phyloP scores from a whole-genome alignment of 2,329 filamentous ascomycete genomes.

The Ceratocystis harringtonii region DNA sequence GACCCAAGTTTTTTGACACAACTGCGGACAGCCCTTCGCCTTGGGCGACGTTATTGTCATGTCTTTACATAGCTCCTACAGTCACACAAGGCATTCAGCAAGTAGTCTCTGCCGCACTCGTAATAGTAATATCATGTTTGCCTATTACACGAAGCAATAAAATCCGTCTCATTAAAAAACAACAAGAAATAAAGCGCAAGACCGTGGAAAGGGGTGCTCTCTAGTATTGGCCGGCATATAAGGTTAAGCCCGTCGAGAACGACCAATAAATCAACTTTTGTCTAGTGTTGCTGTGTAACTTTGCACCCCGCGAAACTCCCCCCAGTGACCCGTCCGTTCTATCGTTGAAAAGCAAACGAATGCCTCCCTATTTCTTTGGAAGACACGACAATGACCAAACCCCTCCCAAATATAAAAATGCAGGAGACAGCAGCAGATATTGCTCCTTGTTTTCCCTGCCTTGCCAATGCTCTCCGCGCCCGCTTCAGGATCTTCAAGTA shows the following conservation, averaged over 20 bases:
- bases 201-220: slow-evolving; percentile 14
- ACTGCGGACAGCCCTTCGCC: neutral
- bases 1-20: neutral
- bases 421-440: slow-evolving; percentile 4
- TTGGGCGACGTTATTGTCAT: neutral
- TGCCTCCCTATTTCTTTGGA: slow-evolving; percentile 24
- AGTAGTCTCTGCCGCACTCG: neutral
- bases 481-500: slow-evolving; percentile 17
- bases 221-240: neutral
- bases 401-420: slow-evolving; percentile 14
- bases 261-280: slow-evolving; percentile 53
- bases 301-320: slow-evolving; percentile 20
- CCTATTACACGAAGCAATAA: slow-evolving; percentile 6
- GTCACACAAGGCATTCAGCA: neutral
- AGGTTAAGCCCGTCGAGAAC: slow-evolving; percentile 21
- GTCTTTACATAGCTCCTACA: neutral
- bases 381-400: slow-evolving; percentile 22
- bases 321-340: slow-evolving; percentile 27
- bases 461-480: slow-evolving; percentile 17
- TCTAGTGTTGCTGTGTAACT: slow-evolving; percentile 33
- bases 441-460: slow-evolving; percentile 10
- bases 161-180: neutral
- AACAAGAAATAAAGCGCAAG: slow-evolving; percentile 13
- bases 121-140: neutral
- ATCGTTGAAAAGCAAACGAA: slow-evolving; percentile 26